Evolutionary conservation across 2,329 filamentous ascomycete genomes (phyloP), one percentile per base, ranked within the genome.

Genomic region (Xylaria digitata): DNA sequence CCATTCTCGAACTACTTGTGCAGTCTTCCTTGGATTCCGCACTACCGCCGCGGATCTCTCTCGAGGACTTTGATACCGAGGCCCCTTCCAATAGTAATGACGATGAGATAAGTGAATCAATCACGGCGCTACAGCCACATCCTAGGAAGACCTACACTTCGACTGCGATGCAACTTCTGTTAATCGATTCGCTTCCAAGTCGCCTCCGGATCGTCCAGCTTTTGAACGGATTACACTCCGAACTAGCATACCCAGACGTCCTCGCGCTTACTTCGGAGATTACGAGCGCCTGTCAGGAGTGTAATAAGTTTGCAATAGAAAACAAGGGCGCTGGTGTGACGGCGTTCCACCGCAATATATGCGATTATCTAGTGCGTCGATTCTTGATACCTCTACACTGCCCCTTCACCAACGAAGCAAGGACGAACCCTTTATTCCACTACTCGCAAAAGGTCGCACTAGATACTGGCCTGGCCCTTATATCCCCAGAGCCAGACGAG

Each of bases 341-440:
- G 0, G 30, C 73, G 0, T 85, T 84, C 64, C 81, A 84, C 46
- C 75, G 80, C 1, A 86, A 86, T 64, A 72, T 88, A 5, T 75
- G 86, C 30, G 82, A 87, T 55, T 82, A 84, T 46, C 77, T 85
- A 0, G 78, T 85, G 3, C 83, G 84, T 5, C 84, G 87, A 15
- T 88, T 87, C 71, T 71, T 88, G 1, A 80, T 89, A 15, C 80
- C 82, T 0, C 77, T 90, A 0, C 87, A 90, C 68, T 82, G 80
- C 7, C 78, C 82, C 0, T 87, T 83, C 71, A 80, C 81, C 43
- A 74, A 74, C 43, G 76, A 80, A 65, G 81, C 84, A 9, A 78
- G 74, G 5, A 69, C 71, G 1, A 80, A 86, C 56, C 84, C 83
- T 0, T 65, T 81, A 4, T 87, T 82, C 70, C 80, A 85, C 68